Evolutionary conservation across 192 early-diverging fungal genomes (phyloP).

Genomic region (Diversispora eburnea): DNA sequence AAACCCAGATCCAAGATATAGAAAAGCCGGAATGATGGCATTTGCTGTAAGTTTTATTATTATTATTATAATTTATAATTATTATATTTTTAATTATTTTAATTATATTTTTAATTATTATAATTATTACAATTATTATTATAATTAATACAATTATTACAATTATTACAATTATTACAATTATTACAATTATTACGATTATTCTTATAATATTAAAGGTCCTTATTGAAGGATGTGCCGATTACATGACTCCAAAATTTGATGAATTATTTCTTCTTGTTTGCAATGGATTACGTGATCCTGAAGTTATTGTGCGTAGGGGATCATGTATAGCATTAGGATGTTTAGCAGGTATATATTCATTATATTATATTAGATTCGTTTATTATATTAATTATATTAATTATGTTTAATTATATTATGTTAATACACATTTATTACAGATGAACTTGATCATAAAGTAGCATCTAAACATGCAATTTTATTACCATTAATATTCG

Average conservation of each 20-base stretch:
- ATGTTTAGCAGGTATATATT: constrained; percentile 56
- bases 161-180: background rate
- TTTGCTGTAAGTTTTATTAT: constrained; percentile 51
- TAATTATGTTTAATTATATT: too few relatives aligned
- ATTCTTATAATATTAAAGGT: constrained; percentile 32
- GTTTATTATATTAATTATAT: background rate
- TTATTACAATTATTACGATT: background rate
- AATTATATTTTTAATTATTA: background rate
- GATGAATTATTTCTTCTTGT: constrained; percentile 77
- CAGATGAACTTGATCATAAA: constrained; percentile 75
- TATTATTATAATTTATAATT: constrained; percentile 9
- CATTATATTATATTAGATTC: too few relatives aligned
- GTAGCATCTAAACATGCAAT: constrained; percentile 76
- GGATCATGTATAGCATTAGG: constrained; percentile 86
- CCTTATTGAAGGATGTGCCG: constrained; percentile 82
- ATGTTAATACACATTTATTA: too few relatives aligned
- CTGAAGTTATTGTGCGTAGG: constrained; percentile 70
- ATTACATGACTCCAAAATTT: constrained; percentile 74
- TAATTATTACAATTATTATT: background rate
- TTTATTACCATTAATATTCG: constrained; percentile 81
- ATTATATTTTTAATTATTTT: background rate
- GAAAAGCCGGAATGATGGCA: constrained; percentile 86
- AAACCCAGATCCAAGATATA: constrained; percentile 64
- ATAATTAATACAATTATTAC: background rate
- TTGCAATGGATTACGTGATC: constrained; percentile 75